phyloP scores from a whole-genome alignment of 140 eudicot species.

The Cichorium intybus region DNA sequence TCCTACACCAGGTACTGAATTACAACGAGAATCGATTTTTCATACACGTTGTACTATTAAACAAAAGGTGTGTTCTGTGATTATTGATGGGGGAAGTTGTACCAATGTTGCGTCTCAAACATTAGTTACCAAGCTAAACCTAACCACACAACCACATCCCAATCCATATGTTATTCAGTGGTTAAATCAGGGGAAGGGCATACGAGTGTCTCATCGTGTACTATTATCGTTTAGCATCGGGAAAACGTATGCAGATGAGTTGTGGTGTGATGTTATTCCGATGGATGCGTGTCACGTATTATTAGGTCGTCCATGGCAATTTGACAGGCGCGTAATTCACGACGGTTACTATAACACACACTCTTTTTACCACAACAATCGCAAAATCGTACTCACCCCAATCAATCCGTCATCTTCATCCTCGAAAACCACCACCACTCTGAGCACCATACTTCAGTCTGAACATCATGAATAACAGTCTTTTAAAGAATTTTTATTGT shows the following conservation, averaged over 20 bases:
- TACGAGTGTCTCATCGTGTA: background rate
- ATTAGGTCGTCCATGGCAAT: background rate
- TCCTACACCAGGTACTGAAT: background rate
- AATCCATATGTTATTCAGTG: too few species aligned
- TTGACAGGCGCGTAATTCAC: background rate
- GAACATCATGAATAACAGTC: background rate
- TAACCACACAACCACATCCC: background rate
- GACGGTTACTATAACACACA: background rate
- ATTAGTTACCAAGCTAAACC: background rate
- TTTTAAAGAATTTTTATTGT: background rate
- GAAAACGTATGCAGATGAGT: background rate
- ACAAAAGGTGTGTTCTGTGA: background rate
- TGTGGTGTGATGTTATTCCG: too few species aligned
- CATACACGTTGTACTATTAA: background rate
- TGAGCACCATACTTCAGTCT: background rate
- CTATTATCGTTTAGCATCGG: too few species aligned
- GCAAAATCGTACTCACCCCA: background rate
- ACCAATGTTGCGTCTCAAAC: background rate
- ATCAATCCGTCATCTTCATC: background rate
- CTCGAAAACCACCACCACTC: background rate
- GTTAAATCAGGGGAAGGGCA: background rate
- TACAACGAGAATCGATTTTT: background rate
- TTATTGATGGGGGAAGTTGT: background rate
- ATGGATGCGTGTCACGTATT: too few species aligned
- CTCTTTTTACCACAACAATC: background rate